A percentile compares a stretch with the other conserved stretches of the same genome.
These are phyloP conservation scores for Raphanus sativus DNA, from an alignment of 345 rosid genomes.

Conservation along the genomic window DNA sequence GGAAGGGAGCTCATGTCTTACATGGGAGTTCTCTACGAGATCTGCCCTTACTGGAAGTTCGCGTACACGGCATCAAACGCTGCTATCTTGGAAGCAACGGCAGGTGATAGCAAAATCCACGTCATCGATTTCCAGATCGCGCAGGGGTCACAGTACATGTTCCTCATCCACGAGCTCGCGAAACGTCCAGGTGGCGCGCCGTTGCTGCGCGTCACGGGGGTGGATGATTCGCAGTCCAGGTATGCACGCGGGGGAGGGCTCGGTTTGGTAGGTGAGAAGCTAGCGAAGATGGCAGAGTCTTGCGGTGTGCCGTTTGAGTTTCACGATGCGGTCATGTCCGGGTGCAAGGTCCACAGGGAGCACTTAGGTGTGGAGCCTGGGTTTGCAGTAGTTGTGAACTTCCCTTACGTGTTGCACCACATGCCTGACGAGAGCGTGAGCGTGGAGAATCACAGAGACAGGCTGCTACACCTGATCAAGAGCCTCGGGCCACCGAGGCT, in stretches of 20 bases:
- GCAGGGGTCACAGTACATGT: slow-evolving; percentile 80
- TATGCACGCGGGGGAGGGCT: slow-evolving; percentile 97
- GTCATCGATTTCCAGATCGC: slow-evolving; percentile 88
- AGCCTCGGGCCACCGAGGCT: slow-evolving; percentile 79
- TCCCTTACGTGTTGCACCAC: slow-evolving; percentile 87
- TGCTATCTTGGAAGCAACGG: slow-evolving; percentile 62
- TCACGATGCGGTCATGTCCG: slow-evolving; percentile 72
- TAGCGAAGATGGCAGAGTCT: slow-evolving; percentile 48
- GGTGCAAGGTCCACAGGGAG: slow-evolving; percentile 59
- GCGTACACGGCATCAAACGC: slow-evolving; percentile 82
- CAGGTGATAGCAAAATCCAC: slow-evolving; percentile 67
- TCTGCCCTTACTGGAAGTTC: slow-evolving; percentile 92
- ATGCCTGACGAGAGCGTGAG: slow-evolving; percentile 98
- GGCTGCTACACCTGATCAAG: slow-evolving; percentile 73
- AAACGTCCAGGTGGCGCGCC: slow-evolving; percentile 75
- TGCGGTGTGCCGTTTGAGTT: slow-evolving; percentile 74
- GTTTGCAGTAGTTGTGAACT: slow-evolving; percentile 85
- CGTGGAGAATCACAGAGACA: slow-evolving; percentile 72
- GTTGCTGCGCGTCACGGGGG: slow-evolving; percentile 67
- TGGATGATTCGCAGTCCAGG: slow-evolving; percentile 88
- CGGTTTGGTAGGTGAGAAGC: slow-evolving; percentile 59
- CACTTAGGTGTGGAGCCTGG: slow-evolving; percentile 62
- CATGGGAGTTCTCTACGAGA: slow-evolving; percentile 69
- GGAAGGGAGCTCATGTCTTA: slow-evolving; percentile 92
- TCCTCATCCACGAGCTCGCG: slow-evolving; percentile 59